phyloP scores from a whole-genome alignment of 257 asterid species.

The Petrea volubilis region DNA sequence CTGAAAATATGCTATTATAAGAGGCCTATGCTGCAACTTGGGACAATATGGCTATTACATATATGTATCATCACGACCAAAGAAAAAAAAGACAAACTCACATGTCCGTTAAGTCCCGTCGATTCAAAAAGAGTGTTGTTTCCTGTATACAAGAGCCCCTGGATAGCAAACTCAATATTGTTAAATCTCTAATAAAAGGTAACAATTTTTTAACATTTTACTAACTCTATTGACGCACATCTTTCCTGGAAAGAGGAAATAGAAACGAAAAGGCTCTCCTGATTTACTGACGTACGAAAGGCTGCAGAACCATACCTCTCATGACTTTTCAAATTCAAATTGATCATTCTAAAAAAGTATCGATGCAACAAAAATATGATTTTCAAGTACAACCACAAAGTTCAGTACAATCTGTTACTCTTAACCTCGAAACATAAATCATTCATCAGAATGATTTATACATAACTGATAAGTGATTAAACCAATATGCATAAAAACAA shows the following conservation, averaged over 20 bases:
- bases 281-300: background rate
- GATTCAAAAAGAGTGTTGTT: constrained; percentile 83
- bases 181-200: constrained; percentile 13
- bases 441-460: background rate
- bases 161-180: constrained; percentile 22
- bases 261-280: background rate
- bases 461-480: background rate
- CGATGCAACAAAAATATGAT: background rate
- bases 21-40: background rate
- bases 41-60: background rate
- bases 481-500: background rate
- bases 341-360: background rate
- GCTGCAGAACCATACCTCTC: constrained; percentile 3
- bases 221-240: background rate
- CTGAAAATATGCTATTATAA: background rate
- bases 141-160: constrained; percentile 92
- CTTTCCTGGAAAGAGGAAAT: background rate
- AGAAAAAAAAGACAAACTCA: constrained; percentile 42
- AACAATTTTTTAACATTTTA: constrained; percentile 7
- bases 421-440: background rate
- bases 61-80: background rate
- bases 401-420: background rate
- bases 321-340: constrained; percentile 5
- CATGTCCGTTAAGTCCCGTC: constrained; percentile 85
- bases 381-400: background rate